Evolutionary conservation across 2,329 filamentous ascomycete species (phyloP).

Genomic region (Fusarium scirpi): DNA sequence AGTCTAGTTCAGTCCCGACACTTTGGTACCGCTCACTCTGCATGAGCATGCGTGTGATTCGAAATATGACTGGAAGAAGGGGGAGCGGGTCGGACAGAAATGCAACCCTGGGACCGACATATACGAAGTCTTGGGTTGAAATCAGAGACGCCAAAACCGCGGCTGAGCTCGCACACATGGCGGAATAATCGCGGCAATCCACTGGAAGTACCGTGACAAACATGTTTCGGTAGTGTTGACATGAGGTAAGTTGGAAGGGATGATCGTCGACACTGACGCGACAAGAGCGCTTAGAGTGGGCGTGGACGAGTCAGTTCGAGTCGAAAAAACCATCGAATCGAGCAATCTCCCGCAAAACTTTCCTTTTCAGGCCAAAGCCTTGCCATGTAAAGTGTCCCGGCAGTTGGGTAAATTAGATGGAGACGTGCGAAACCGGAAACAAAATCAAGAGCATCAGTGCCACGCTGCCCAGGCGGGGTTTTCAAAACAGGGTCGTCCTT

Average conservation of each 20-base stretch:
- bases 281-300: slow-evolving; percentile 47
- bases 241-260: slow-evolving; percentile 21
- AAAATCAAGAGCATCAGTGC: slow-evolving; percentile 29
- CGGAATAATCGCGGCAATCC: slow-evolving; percentile 40
- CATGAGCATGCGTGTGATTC: slow-evolving; percentile 41
- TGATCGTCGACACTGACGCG: slow-evolving; percentile 34
- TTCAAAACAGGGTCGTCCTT: slow-evolving; percentile 20
- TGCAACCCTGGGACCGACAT: slow-evolving; percentile 36
- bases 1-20: slow-evolving; percentile 45
- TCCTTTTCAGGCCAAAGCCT: slow-evolving; percentile 32
- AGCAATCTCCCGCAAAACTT: slow-evolving; percentile 32
- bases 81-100: slow-evolving; percentile 24
- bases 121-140: slow-evolving; percentile 45
- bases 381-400: slow-evolving; percentile 30
- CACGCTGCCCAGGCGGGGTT: slow-evolving; percentile 7
- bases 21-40: slow-evolving; percentile 50
- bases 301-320: slow-evolving; percentile 29
- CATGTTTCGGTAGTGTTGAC: slow-evolving; percentile 20
- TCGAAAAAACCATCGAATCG: slow-evolving; percentile 19
- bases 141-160: slow-evolving; percentile 41
- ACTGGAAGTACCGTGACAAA: slow-evolving; percentile 11
- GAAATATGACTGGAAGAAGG: slow-evolving; percentile 34
- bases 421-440: slow-evolving; percentile 41
- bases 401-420: slow-evolving; percentile 41
- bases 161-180: slow-evolving; percentile 33